These are phyloP conservation scores for Diospyros kaki DNA, from an alignment of 148 eudicot genomes.

Conservation along the genomic window DNA sequence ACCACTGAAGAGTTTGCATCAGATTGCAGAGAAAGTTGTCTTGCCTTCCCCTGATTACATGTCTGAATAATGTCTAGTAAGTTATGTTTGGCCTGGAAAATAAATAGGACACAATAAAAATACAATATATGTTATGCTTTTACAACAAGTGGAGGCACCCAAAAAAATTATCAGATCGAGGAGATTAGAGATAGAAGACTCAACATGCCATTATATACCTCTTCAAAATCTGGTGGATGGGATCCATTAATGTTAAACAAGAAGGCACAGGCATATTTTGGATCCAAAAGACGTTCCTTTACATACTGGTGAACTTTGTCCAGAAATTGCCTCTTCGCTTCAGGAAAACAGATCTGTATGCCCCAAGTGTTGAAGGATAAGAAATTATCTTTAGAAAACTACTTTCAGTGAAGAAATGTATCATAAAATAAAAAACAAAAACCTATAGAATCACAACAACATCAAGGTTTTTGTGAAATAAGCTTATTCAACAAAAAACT, in stretches of 20 bases:
- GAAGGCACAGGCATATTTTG: constrained; percentile 94
- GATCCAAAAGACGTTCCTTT: constrained; percentile 81
- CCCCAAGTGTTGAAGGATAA: constrained; percentile 9
- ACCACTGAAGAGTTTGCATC: constrained; percentile 52
- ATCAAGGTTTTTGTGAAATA: not conserved
- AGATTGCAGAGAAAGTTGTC: constrained; percentile 58
- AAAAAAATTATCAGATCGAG: not conserved
- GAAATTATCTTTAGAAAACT: not conserved
- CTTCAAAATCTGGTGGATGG: constrained; percentile 53
- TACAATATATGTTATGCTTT: not conserved
- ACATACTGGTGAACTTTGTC: constrained; percentile 87
- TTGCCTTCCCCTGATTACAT: constrained; percentile 68
- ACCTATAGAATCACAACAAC: not conserved
- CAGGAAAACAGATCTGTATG: constrained; percentile 62
- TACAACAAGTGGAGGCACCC: no score
- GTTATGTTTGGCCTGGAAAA: constrained; percentile 64
- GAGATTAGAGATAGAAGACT: not conserved
- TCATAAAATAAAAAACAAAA: not conserved
- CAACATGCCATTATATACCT: constrained; percentile 43
- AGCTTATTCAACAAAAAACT: constrained; percentile 9
- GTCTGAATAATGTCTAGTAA: constrained; percentile 76
- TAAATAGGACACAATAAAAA: constrained; percentile 7
- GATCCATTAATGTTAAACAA: constrained; percentile 53
- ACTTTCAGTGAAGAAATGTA: not conserved
- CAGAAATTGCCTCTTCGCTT: constrained; percentile 73